phyloP scores from a whole-genome alignment of 768 basidiomycete genomes.

The Rhodotorula sphaerocarpa region DNA sequence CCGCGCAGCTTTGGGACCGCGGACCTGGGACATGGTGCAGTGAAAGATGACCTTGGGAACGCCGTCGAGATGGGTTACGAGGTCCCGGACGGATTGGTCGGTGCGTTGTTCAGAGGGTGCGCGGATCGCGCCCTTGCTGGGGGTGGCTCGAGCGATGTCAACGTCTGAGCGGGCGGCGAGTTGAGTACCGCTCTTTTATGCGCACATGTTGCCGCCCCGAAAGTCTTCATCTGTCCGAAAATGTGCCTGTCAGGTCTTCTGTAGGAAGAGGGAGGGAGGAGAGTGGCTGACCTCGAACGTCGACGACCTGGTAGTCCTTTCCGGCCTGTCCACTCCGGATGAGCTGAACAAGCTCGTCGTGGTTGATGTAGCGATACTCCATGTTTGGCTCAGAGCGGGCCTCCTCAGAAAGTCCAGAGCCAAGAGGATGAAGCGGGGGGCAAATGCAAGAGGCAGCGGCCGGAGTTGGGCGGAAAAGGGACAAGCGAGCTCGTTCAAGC shows the following conservation, averaged over 20 bases:
- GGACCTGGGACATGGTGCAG: slow-evolving; percentile 23
- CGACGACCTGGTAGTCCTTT: not conserved
- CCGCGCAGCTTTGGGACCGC: slow-evolving; percentile 29
- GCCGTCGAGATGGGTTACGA: slow-evolving; percentile 18
- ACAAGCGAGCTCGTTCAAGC: too few species aligned
- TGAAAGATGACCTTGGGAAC: slow-evolving; percentile 32
- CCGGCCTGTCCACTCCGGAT: not conserved
- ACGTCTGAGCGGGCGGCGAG: not conserved
- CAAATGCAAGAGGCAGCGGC: too few species aligned
- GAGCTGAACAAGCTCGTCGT: slow-evolving; percentile 12
- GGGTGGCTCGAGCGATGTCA: too few species aligned
- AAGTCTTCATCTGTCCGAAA: slow-evolving; percentile 14
- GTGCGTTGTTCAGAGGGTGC: slow-evolving; percentile 19
- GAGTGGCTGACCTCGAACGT: not conserved
- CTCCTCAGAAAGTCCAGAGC: too few species aligned
- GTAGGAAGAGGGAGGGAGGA: not conserved
- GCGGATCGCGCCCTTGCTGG: slow-evolving; percentile 3
- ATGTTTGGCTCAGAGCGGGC: too few species aligned
- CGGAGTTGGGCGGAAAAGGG: too few species aligned
- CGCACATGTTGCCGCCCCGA: slow-evolving; percentile 21
- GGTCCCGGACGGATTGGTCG: slow-evolving; percentile 10
- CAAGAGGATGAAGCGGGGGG: too few species aligned
- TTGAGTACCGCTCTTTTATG: too few species aligned
- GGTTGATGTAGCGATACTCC: slow-evolving; percentile 18
- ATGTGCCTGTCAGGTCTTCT: not conserved